These are phyloP conservation scores for Quercus bicolor DNA, from an alignment of 306 rosid genomes.

Conservation along the genomic window DNA sequence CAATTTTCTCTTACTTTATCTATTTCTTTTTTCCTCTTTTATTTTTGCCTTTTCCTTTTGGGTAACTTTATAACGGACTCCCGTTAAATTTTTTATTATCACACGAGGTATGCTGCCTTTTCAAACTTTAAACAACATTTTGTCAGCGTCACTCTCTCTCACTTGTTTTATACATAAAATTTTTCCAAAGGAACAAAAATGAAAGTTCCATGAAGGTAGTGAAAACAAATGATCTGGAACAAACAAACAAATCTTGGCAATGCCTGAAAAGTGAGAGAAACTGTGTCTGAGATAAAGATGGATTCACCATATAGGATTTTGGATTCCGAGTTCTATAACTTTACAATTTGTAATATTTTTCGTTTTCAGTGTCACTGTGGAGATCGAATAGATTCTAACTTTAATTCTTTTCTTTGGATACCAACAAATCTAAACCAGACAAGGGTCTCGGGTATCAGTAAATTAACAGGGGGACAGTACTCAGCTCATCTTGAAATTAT, in stretches of 20 bases:
- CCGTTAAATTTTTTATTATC: not conserved
- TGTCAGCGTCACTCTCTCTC: not conserved
- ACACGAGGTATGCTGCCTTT: constrained; percentile 19
- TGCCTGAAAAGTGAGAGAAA: constrained; percentile 5
- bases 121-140: constrained; percentile 32
- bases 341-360: not conserved
- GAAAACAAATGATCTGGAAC: not conserved
- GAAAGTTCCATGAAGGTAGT: constrained; percentile 40
- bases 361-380: constrained; percentile 15
- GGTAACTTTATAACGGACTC: not conserved
- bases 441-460: constrained; percentile 16
- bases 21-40: not conserved
- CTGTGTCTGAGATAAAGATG: not conserved
- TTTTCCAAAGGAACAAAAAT: constrained; percentile 28
- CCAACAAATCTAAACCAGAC: constrained; percentile 40
- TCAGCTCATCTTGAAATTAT: not conserved
- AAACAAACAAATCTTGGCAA: constrained; percentile 24
- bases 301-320: not conserved
- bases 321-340: not conserved
- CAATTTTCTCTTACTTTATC: not conserved
- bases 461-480: not conserved
- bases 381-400: constrained; percentile 20
- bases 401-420: constrained; percentile 26
- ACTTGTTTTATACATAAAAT: not conserved
- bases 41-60: not conserved